Evolutionary conservation across 495 filamentous ascomycete genomes (phyloP), one percentile per base, ranked within the genome.

Genomic region (Pyrenula aspistea): DNA sequence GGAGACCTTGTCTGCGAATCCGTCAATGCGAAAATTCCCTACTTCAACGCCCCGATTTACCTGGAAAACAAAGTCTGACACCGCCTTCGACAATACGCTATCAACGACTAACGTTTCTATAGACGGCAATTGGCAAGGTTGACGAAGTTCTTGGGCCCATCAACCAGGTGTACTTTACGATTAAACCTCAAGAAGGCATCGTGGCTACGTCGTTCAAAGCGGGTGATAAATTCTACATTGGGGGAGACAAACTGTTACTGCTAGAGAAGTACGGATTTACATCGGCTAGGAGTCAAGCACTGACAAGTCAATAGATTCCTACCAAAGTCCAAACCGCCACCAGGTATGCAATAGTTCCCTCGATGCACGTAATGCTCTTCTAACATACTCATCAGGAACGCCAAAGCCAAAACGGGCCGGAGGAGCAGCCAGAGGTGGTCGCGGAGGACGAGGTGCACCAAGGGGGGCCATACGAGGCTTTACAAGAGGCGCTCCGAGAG

Each of bases 41-140:
- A 96, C 73, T 98, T 98, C 85, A 97, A 97, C 75, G 93, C 94
- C 47, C 90, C 89, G 54, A 95, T 97, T 65, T 98, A 91, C 77
- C 84, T 97, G 54, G 91, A 98, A 79, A 97, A 97, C 77, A 97
- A 96, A 82, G 88, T 88, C 65, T 56, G 67, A 62, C 10, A 52
- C 22, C 53, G 10, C 12, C 24, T 19, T 55, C 62, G 49, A 65
- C 71, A 64, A 65, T 55, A 42, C 49, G 15, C 53, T 31, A 11
- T 52, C 10, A 54, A 42, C 51, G 12, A 24, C 53, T 62, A 24
- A 62, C 19, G 12, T 2, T 19, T 8, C 2, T 12, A 25, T 19
- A 82, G 78, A 81, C 78, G 53, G 71, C 77, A 53, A 79, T 82
- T 60, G 78, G 78, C 53, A 81, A 81, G 67, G 74, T 82, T 56